A percentile compares a stretch with the other conserved stretches of the same genome.
Evolutionary conservation across 768 basidiomycete genomes (phyloP).

Genomic region (Dioszegia crocea): DNA sequence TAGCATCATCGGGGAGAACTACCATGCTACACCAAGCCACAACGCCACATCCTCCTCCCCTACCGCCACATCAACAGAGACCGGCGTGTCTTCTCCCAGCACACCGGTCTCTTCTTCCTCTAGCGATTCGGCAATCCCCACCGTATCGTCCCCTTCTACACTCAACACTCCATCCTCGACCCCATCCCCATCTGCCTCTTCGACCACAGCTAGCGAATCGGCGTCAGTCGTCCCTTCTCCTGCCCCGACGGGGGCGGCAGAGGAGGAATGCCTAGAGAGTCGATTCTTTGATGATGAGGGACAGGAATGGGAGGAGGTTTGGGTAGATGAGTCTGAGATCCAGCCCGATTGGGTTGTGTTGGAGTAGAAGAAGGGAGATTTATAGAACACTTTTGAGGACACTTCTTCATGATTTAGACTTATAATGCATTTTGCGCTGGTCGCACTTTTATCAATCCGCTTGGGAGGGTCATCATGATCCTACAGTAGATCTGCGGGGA

Average conservation of each 20-base stretch:
- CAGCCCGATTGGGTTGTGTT: conserved; percentile 18
- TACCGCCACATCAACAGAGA: background rate
- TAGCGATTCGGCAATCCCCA: background rate
- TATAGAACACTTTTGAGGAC: conserved; percentile 1
- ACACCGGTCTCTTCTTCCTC: background rate
- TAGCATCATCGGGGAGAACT: background rate
- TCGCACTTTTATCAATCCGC: conserved; percentile 1
- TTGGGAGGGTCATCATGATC: too few species aligned
- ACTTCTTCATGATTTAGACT: background rate
- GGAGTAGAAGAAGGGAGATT: conserved; percentile 1
- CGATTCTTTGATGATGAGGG: conserved; percentile 8
- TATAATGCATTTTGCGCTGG: conserved; percentile 12
- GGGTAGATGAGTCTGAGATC: conserved; percentile 30
- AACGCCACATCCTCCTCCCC: background rate
- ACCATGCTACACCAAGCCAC: background rate
- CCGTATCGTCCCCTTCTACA: background rate
- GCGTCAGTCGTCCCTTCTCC: background rate
- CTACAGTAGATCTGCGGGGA: too few species aligned
- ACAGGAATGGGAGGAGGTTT: conserved; percentile 26
- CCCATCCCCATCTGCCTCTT: background rate
- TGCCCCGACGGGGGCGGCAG: background rate
- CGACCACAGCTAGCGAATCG: background rate
- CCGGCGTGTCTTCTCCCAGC: background rate
- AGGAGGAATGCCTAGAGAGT: conserved; percentile 1
- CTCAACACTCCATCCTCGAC: background rate